phyloP scores from a whole-genome alignment of 2,329 filamentous ascomycete genomes.

The Botrytis medusae region DNA sequence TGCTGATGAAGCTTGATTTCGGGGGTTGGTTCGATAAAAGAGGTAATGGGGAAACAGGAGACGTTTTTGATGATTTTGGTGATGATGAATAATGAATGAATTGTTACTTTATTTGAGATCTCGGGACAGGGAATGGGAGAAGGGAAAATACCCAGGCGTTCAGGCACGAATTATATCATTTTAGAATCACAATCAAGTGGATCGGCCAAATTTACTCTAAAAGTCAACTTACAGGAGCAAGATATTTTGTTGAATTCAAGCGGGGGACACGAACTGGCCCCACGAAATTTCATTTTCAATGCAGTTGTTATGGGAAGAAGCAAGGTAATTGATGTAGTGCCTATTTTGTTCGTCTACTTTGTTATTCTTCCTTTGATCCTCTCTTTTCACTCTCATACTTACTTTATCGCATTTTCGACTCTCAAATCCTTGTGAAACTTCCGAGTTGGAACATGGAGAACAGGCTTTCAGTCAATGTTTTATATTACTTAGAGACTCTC shows the following conservation, averaged over 20 bases:
- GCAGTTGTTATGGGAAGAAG: background rate
- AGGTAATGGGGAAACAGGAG: conserved; percentile 27
- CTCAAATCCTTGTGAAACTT: background rate
- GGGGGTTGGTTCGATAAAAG: conserved; percentile 40
- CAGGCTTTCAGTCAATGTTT: background rate
- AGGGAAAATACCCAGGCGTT: conserved; percentile 14
- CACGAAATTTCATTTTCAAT: background rate
- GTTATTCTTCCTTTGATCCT: background rate
- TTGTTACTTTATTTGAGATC: background rate
- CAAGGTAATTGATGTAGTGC: background rate
- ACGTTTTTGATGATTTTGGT: conserved; percentile 30
- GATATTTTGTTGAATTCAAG: background rate
- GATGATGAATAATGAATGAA: conserved; percentile 24
- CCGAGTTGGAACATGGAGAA: background rate
- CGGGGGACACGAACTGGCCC: background rate
- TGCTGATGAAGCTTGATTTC: conserved; percentile 86
- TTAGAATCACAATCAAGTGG: background rate
- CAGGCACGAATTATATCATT: background rate
- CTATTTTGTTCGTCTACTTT: background rate
- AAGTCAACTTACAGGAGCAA: background rate
- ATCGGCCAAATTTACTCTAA: background rate
- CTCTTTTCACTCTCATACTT: background rate
- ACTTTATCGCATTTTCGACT: background rate
- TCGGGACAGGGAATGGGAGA: background rate
- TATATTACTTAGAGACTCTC: background rate